Base-by-base conservation (phyloP, 345 rosid species). In the Kandelia obovata region DNA sequence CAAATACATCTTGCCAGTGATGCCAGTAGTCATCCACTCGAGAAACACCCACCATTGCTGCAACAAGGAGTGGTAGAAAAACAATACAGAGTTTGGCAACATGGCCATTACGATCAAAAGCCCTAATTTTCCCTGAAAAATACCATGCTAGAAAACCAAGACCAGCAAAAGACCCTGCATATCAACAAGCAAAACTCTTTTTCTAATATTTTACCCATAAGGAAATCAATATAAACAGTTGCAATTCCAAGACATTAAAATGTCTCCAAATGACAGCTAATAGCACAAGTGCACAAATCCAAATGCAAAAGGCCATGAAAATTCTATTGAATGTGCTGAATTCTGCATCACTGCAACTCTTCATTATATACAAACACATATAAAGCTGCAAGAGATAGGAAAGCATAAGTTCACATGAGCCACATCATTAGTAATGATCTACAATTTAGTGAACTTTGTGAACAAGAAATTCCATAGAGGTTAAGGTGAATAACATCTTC, bases 11-110 rank as follows among this genome's bases (percentile, higher is more conserved):
- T 82, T 88, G 88, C 98, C 93, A 91, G 60, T 94, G 96, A 84
- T 94, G 98, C 98, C 95, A 89, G 73, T 94, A 91, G 80, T 94
- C 96, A 77, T 94, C 98, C 59, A 94, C 95, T 52, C 97, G 81
- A 53, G 98, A 94, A 71, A 94, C 75, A 62, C 87, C 97, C 32
- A 94, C 83, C 64, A 94, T 78, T 46, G 97, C 88, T 56, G 97
- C 97, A 66, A 82, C 73, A 62, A 94, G 90, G 46, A 91, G 73
- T 2, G 93, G 98, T 25, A 88, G 70, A 69, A 94, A 72, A 58
- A 88, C 72, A 65, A 91, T 83, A 77, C 96, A 91, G 26, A 94
- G 92, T 83, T 94, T 91, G 35, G 96, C 97, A 46, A 89, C 86
- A 58, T 94, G 97, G n/a, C 98, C 97, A 65, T 65, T 79, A 1